Conservation (phyloP, 495 filamentous ascomycete genomes). For the Darksidea phi region DNA sequence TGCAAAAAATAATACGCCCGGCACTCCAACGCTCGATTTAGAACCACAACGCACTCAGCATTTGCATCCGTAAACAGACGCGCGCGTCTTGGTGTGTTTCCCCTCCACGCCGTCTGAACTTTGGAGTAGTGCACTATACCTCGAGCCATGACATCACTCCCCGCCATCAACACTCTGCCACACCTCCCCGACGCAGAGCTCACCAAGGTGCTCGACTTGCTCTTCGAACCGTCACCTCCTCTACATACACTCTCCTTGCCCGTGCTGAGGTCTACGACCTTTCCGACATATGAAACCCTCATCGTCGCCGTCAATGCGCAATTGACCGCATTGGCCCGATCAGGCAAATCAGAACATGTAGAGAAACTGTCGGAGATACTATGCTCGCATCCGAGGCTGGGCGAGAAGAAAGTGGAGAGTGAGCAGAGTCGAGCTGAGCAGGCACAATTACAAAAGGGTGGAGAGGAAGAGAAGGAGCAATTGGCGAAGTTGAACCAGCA, state of each 20-base stretch:
- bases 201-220: constrained; percentile 67
- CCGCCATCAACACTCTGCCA: constrained; percentile 52
- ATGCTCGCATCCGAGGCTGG: constrained; percentile 83
- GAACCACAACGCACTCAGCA: too few relatives aligned
- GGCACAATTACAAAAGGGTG: constrained; percentile 62
- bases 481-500: constrained; percentile 68
- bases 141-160: constrained; percentile 44
- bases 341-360: constrained; percentile 52
- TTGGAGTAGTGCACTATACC: not conserved
- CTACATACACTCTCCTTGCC: constrained; percentile 71
- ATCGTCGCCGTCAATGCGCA: constrained; percentile 59
- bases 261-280: constrained; percentile 60
- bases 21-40: too few relatives aligned
- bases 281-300: constrained; percentile 57
- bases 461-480: constrained; percentile 56
- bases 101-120: not conserved
- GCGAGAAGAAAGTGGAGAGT: constrained; percentile 74
- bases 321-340: constrained; percentile 56
- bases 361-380: constrained; percentile 67
- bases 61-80: too few relatives aligned
- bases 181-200: constrained; percentile 57
- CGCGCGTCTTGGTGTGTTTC: not conserved
- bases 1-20: too few relatives aligned
- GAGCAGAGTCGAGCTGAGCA: constrained; percentile 78
- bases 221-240: constrained; percentile 81